Base-by-base conservation (phyloP, 768 basidiomycete genomes). In the Leucogyrophana mollusca region DNA sequence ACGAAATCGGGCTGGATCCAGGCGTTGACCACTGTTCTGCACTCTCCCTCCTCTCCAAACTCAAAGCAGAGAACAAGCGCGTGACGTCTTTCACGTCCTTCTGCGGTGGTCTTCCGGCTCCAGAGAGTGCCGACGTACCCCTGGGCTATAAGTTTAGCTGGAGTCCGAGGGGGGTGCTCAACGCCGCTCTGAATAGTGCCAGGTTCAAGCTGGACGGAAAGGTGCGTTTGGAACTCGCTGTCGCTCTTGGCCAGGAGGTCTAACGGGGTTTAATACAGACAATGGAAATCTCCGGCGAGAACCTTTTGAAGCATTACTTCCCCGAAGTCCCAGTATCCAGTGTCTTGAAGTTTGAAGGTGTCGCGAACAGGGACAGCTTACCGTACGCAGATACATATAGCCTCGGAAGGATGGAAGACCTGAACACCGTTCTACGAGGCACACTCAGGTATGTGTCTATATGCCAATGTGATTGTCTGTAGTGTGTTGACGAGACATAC, bases 81-180 rank as follows among this genome's bases (percentile, higher is more conserved):
- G 73, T 92, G 9, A 58, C 76, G 0, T 85, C 87, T 0, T 96
- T 95, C 62, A 81, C 81, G 1, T 93, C 90, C 1, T 94, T 94
- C 73, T 97, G 94, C 46, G 94, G 94, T 1, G 94, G 94, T 1
- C 72, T 97, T 4, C 94, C 94, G 0, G 84, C 86, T 1, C 90
- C 90, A 0, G 87, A 87, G 34, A 58, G 73, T 73, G 56, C 66
- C 8, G 64, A 72, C 50, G 80, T 86, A 13, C 91, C 92, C 2
- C 68, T 94, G 9, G 76, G 85, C n/a, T 94, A 95, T 59, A 95
- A 94, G 60, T 93, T 93, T 60, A 90, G 91, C 54, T 97, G 94
- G 94, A 88, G 83, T 40, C 93, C 94, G 0, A 74, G 83, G 47
- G 94, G 91, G 4, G 93, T 95, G 7, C 67, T 97, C 32, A 78